Evolutionary conservation across 192 early-diverging fungal species (phyloP).

Genomic region (Funneliformis mosseae): DNA sequence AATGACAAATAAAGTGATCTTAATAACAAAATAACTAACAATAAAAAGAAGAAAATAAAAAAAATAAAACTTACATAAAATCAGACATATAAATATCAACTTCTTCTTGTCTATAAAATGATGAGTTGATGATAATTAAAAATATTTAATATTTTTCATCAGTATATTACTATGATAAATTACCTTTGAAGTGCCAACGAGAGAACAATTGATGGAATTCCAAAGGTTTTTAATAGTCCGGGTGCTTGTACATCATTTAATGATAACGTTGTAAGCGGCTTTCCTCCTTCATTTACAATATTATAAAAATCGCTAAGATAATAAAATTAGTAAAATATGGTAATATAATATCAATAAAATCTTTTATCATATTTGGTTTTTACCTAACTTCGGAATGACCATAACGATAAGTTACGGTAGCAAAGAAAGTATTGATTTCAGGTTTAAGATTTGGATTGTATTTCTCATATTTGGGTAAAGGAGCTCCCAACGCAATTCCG

Average conservation of each 20-base stretch:
- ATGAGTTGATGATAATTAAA: too few relatives aligned
- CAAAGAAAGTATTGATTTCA: background rate
- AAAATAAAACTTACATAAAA: background rate
- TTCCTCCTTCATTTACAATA: background rate
- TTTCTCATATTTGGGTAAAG: background rate
- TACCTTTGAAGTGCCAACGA: conserved; percentile 27
- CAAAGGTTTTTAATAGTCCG: background rate
- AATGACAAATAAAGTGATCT: background rate
- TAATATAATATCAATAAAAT: too few relatives aligned
- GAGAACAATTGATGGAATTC: background rate
- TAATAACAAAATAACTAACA: too few relatives aligned
- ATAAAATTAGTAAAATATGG: background rate
- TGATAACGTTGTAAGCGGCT: background rate
- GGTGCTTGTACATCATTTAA: background rate
- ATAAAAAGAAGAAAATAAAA: too few relatives aligned
- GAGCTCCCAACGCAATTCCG: background rate
- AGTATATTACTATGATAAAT: background rate
- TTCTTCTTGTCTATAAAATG: conserved; percentile 4
- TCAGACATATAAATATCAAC: background rate
- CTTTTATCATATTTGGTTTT: background rate
- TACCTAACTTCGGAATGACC: conserved; percentile 13
- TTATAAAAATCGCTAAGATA: background rate
- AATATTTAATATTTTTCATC: background rate
- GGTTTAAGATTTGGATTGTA: background rate
- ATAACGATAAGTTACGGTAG: conserved; percentile 3